Evolutionary conservation across 106 monocot genomes (phyloP).

Genomic region (Apostasia shenzhenica): DNA sequence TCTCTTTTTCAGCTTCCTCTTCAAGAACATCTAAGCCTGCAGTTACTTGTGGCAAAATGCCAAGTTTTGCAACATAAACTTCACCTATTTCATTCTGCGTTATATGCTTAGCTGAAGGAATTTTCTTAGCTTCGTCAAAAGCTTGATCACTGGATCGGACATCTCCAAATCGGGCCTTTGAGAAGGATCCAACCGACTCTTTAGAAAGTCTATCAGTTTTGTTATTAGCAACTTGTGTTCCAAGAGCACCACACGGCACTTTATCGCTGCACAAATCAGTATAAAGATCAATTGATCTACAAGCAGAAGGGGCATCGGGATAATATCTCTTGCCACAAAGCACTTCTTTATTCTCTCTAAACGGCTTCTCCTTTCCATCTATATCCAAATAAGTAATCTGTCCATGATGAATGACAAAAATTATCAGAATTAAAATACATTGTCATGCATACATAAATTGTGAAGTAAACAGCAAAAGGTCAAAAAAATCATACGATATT

Average conservation of each 20-base stretch:
- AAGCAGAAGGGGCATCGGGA: conserved; percentile 29
- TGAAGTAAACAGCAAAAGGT: not conserved
- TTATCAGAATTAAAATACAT: not conserved
- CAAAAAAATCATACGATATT: not conserved
- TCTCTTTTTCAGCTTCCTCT: conserved; percentile 48
- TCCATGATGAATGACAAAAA: not conserved
- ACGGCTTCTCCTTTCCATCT: conserved; percentile 11
- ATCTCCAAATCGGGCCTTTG: conserved; percentile 13
- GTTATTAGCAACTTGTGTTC: conserved; percentile 17
- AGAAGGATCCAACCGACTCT: conserved; percentile 9
- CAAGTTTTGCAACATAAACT: conserved; percentile 19
- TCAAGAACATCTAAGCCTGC: conserved; percentile 29
- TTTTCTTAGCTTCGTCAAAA: conserved; percentile 1
- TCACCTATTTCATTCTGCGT: conserved; percentile 15
- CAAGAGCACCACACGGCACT: conserved; percentile 31
- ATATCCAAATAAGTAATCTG: conserved; percentile 30
- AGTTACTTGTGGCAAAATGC: conserved; percentile 4
- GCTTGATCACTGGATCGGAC: conserved; percentile 2
- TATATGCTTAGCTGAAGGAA: conserved; percentile 6
- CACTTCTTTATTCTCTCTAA: conserved; percentile 13
- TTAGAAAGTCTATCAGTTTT: conserved; percentile 11
- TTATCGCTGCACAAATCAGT: conserved; percentile 67
- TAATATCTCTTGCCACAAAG: not conserved
- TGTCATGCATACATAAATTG: not conserved
- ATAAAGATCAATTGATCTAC: conserved; percentile 65